These are phyloP conservation scores for Naganishia albida DNA, from an alignment of 1,284 basidiomycete species.

Conservation along the genomic window DNA sequence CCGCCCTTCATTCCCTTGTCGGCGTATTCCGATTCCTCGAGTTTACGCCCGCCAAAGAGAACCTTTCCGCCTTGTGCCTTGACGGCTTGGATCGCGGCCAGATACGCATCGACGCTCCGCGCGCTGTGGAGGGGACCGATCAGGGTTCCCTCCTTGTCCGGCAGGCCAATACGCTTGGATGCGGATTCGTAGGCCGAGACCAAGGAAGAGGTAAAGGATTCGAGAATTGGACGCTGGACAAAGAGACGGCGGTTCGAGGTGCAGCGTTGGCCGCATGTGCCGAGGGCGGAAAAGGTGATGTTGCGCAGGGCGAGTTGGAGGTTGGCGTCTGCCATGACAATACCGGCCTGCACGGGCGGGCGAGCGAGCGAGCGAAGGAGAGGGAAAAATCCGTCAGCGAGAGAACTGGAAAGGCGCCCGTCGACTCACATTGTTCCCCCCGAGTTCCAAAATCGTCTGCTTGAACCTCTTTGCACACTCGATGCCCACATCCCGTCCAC, in stretches of 20 bases:
- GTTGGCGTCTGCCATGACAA: conserved; percentile 91
- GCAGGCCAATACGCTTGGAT: conserved; percentile 69
- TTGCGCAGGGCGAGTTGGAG: conserved; percentile 76
- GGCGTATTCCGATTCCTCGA: conserved; percentile 21
- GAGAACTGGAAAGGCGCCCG: not conserved
- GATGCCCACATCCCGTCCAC: conserved; percentile 80
- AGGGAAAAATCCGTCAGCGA: not conserved
- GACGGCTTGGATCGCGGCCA: conserved; percentile 65
- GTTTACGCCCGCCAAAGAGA: conserved; percentile 64
- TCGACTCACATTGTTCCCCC: conserved; percentile 78
- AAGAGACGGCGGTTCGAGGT: conserved; percentile 88
- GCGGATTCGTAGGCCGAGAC: conserved; percentile 69
- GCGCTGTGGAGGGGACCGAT: conserved; percentile 83
- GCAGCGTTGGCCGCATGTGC: conserved; percentile 92
- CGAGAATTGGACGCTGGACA: conserved; percentile 76
- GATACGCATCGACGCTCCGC: conserved; percentile 68
- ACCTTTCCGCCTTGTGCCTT: conserved; percentile 71
- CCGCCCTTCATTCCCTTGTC: conserved; percentile 61
- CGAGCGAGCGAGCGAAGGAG: not conserved
- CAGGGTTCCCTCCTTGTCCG: conserved; percentile 69
- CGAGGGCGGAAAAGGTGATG: conserved; percentile 88
- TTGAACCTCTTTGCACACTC: conserved; percentile 78
- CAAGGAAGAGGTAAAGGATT: conserved; percentile 72
- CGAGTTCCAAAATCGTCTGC: conserved; percentile 83
- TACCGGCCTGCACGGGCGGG: conserved; percentile 58